These are phyloP conservation scores for Backusella mclennaniae DNA, from an alignment of 192 early-diverging fungal species.

Conservation along the genomic window DNA sequence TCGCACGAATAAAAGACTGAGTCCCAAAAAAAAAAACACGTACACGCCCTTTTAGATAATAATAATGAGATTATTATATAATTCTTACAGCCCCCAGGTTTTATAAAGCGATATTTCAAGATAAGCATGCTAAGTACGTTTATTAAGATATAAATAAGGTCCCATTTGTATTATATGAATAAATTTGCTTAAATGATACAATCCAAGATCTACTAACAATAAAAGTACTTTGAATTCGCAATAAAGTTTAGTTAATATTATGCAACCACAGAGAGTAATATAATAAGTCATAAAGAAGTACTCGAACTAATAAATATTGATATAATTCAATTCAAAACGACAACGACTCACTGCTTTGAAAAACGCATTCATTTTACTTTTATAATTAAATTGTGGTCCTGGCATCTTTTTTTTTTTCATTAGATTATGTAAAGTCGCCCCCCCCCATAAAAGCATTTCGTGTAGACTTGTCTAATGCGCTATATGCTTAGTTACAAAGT, in stretches of 20 bases:
- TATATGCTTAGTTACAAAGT: neutral
- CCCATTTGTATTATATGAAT: neutral
- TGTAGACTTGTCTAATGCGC: neutral
- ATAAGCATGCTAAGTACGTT: neutral
- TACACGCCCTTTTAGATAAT: neutral
- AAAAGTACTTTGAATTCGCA: neutral
- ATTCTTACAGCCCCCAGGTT: neutral
- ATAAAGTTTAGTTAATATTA: neutral
- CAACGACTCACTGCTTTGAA: neutral
- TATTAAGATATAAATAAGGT: neutral
- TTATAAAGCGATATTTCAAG: neutral
- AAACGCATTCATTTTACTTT: neutral
- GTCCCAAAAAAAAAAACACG: neutral
- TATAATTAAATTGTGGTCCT: neutral
- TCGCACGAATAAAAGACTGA: neutral
- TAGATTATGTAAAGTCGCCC: neutral
- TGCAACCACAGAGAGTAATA: neutral
- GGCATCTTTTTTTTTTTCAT: neutral
- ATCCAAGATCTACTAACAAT: neutral
- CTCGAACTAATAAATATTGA: neutral
- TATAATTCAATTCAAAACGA: neutral
- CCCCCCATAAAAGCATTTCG: neutral
- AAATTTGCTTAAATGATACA: neutral
- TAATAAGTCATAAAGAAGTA: neutral
- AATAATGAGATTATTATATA: neutral